Evolutionary conservation across 2,329 filamentous ascomycete genomes (phyloP), one percentile per base, ranked within the genome.

Genomic region (Fusarium sp.): DNA sequence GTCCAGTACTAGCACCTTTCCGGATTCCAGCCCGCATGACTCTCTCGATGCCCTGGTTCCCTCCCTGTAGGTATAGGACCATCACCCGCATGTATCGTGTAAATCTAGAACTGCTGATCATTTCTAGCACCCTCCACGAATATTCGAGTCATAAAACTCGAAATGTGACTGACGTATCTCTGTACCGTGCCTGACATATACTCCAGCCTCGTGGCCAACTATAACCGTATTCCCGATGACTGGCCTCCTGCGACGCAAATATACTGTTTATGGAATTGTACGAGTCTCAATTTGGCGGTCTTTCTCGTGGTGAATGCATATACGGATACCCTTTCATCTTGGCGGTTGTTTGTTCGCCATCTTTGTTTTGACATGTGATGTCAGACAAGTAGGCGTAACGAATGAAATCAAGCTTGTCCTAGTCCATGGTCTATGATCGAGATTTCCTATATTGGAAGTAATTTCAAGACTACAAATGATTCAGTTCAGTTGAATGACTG

Each of bases 61-160:
- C 21, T 23, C 21, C 5, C 21, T 23, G 21, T 23, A 23, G 21
- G 21, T 23, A 23, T 23, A 6, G 21, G 21, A 23, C 21, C 21
- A 23, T 23, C 5, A 23, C 21, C 21, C 21, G 21, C 21, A 23
- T 23, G 21, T 23, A 11, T 13, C 41, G 7, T 23, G 18, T 37
- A 47, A 48, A 27, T 58, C 63, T 54, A 41, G 64, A 69, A 56
- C 56, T 57, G 37, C 53, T 71, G 55, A 58, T 55, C 45, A 20
- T 32, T 58, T n/a, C 16, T 25, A n/a, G 21, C 18, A 53, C 41
- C 55, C 46, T 16, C 10, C 41, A 55, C 56, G 25, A 37, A 13
- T 32, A 23, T 46, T 32, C 40, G 34, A 32, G 40, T 34, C 41
- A 25, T 20, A 5, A 47, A 41, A 47, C 23, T 23, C 27, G 55